Conservation (phyloP, 2,329 filamentous ascomycete species). For the Geosmithia flava region DNA sequence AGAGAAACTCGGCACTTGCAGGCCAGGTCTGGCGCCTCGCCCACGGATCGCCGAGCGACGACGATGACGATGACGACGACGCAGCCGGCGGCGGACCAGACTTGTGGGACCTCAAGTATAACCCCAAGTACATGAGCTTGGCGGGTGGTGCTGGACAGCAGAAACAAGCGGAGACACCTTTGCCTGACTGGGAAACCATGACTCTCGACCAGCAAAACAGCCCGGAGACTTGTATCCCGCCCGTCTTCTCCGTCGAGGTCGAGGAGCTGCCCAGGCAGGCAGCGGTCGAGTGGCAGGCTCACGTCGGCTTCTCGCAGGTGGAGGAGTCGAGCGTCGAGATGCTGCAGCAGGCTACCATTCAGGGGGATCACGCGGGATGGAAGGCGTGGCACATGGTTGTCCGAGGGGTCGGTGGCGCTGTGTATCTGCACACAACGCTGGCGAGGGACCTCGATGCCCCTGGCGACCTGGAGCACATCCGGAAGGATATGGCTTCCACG, state of each 20-base stretch:
- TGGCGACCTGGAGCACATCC: background rate
- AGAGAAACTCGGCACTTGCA: slow-evolving; percentile 26
- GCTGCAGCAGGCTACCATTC: slow-evolving; percentile 6
- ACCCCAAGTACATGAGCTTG: slow-evolving; percentile 32
- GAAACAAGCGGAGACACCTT: slow-evolving; percentile 11
- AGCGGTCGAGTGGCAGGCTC: slow-evolving; percentile 73
- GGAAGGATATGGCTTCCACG: background rate
- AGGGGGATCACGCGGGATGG: slow-evolving; percentile 9
- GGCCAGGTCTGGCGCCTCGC: slow-evolving; percentile 33
- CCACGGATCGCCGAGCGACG: slow-evolving; percentile 28
- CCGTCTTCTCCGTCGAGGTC: slow-evolving; percentile 65
- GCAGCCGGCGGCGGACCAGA: slow-evolving; percentile 40
- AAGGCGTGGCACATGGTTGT: slow-evolving; percentile 14
- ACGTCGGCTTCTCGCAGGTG: slow-evolving; percentile 39
- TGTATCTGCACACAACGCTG: slow-evolving; percentile 17
- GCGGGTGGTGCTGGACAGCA: slow-evolving; percentile 13
- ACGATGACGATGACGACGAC: slow-evolving; percentile 34
- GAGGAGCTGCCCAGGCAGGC: slow-evolving; percentile 62
- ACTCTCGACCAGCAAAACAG: slow-evolving; percentile 21
- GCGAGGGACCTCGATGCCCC: slow-evolving; percentile 5
- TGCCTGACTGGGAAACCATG: slow-evolving; percentile 40
- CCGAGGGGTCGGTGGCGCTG: slow-evolving; percentile 5
- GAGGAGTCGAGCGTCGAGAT: slow-evolving; percentile 14
- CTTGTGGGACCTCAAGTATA: slow-evolving; percentile 56
- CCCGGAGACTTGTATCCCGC: slow-evolving; percentile 34